A percentile compares a stretch with the other conserved stretches of the same genome.
These are phyloP conservation scores for Corymbia citriodora DNA, from an alignment of 441 rosid genomes.

Conservation along the genomic window DNA sequence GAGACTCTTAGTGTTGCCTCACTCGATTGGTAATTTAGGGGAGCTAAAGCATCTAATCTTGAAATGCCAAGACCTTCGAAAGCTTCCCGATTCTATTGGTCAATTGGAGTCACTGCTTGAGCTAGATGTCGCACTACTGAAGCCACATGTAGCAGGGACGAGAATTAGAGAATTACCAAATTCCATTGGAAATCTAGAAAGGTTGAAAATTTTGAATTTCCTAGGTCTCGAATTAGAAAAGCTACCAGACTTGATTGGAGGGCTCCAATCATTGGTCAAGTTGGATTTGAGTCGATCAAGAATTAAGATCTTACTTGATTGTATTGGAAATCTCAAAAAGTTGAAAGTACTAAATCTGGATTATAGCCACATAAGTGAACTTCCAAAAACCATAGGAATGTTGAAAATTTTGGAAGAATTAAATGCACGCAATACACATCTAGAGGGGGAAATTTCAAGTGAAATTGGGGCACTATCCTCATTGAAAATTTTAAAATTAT, in stretches of 20 bases:
- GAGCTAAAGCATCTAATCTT: background rate
- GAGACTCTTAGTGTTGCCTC: background rate
- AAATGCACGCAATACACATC: fast-evolving
- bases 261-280: background rate
- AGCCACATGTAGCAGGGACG: fast-evolving
- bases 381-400: background rate
- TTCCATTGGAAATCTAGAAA: background rate
- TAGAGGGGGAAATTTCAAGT: background rate
- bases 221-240: fast-evolving
- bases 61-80: fast-evolving
- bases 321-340: background rate
- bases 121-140: fast-evolving
- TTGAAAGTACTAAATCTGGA: background rate
- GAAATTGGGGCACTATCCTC: background rate
- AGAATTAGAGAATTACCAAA: fast-evolving
- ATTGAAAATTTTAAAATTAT: background rate
- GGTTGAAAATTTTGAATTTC: fast-evolving
- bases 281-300: fast-evolving
- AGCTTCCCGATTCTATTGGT: background rate
- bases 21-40: background rate
- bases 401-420: background rate
- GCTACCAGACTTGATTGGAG: background rate
- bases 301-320: fast-evolving
- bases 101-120: background rate
- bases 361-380: fast-evolving